A percentile compares a stretch with the other conserved stretches of the same genome.
Evolutionary conservation across 345 rosid species (phyloP).

Genomic region (Geranium brycei): DNA sequence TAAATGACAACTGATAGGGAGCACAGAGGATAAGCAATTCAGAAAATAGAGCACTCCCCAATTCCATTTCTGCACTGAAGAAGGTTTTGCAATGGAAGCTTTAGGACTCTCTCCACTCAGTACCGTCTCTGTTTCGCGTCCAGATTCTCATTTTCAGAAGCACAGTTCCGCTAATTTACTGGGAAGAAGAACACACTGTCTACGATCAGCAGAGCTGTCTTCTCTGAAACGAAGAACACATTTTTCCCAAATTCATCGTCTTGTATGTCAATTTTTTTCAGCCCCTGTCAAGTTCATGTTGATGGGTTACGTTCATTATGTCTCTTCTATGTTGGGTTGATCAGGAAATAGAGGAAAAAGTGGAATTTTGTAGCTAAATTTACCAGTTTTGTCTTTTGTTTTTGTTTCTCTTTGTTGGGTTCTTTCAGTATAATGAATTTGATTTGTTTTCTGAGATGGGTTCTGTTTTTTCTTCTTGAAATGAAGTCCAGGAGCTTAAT

Average conservation of each 20-base stretch:
- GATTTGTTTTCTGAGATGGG: background rate
- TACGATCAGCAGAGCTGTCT: constrained; percentile 4
- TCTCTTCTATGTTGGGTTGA: background rate
- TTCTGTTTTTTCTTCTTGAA: constrained; percentile 4
- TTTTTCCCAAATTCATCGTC: constrained; percentile 7
- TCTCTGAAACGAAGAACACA: constrained; percentile 11
- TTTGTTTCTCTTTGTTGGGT: background rate
- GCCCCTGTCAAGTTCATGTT: background rate
- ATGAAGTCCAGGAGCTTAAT: constrained; percentile 30
- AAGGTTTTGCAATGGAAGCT: constrained; percentile 23
- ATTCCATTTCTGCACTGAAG: background rate
- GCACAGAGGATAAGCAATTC: background rate
- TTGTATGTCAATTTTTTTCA: constrained; percentile 11
- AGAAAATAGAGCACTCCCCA: background rate
- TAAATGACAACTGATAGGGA: background rate
- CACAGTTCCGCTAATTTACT: background rate
- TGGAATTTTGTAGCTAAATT: background rate
- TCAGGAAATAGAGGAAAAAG: constrained; percentile 3
- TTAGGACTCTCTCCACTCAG: constrained; percentile 29
- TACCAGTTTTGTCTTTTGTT: background rate
- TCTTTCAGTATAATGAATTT: background rate
- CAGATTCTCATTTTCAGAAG: background rate
- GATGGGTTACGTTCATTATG: background rate
- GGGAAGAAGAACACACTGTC: background rate
- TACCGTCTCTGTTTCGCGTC: constrained; percentile 11